These are phyloP conservation scores for Phylloporus sp. DNA, from an alignment of 768 basidiomycete species.

Conservation along the genomic window DNA sequence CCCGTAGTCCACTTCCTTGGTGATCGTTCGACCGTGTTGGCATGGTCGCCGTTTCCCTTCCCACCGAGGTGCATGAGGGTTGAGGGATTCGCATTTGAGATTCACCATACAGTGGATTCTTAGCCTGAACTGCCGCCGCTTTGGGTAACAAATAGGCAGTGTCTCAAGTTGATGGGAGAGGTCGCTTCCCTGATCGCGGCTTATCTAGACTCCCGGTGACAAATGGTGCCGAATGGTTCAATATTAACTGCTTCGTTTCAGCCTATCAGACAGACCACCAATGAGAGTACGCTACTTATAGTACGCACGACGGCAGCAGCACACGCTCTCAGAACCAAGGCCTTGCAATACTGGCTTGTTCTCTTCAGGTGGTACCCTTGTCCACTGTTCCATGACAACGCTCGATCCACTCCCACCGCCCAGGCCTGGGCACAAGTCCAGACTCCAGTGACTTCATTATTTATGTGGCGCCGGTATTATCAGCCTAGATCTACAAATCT, in stretches of 20 bases:
- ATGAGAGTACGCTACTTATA: not conserved
- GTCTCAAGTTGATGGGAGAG: slow-evolving; percentile 6
- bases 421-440: too few species aligned
- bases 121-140: slow-evolving; percentile 1
- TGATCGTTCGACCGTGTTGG: slow-evolving; percentile 16
- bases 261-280: not conserved
- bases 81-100: slow-evolving; percentile 19
- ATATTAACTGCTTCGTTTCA: slow-evolving; percentile 8
- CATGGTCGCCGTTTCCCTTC: slow-evolving; percentile 17
- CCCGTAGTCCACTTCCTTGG: slow-evolving; percentile 5
- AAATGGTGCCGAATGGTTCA: not conserved
- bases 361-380: too few species aligned
- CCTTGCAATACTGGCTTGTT: too few species aligned
- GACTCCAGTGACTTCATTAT: too few species aligned
- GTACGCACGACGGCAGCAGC: too few species aligned
- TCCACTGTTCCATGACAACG: too few species aligned
- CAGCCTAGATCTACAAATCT: too few species aligned
- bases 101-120: slow-evolving; percentile 10
- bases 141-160: slow-evolving; percentile 4
- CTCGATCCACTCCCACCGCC: too few species aligned
- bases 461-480: too few species aligned
- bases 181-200: slow-evolving; percentile 8
- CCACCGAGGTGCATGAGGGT: slow-evolving; percentile 6
- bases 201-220: not conserved
- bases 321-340: too few species aligned